These are phyloP conservation scores for Candida insectorum DNA, from an alignment of 805 yeast genomes.

Conservation along the genomic window DNA sequence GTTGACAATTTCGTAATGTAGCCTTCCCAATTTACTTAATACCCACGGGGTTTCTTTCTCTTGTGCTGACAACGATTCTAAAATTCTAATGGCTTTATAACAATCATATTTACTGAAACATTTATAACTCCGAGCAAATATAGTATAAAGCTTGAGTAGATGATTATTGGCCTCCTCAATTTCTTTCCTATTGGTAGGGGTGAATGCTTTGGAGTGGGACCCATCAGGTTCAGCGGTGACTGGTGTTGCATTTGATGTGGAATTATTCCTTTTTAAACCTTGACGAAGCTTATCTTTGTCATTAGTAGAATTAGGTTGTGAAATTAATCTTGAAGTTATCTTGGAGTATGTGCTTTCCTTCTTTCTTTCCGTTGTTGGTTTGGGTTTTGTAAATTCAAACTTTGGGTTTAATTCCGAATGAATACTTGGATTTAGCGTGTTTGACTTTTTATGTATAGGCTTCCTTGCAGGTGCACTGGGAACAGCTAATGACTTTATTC, in stretches of 20 bases:
- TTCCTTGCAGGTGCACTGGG: slow-evolving; percentile 40
- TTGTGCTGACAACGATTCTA: slow-evolving; percentile 59
- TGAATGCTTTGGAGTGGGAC: not conserved
- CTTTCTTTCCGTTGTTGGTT: slow-evolving; percentile 19
- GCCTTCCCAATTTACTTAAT: slow-evolving; percentile 69
- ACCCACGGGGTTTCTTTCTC: slow-evolving; percentile 83
- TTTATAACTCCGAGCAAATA: slow-evolving; percentile 59
- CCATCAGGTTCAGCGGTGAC: slow-evolving; percentile 3
- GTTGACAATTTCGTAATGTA: slow-evolving; percentile 84
- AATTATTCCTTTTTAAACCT: slow-evolving; percentile 19
- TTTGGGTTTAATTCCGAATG: slow-evolving; percentile 4
- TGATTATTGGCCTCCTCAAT: slow-evolving; percentile 37
- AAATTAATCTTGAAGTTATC: slow-evolving; percentile 46
- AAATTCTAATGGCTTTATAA: slow-evolving; percentile 68
- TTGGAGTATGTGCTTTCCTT: slow-evolving; percentile 38
- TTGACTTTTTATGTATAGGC: slow-evolving; percentile 11
- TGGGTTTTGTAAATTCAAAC: slow-evolving; percentile 32
- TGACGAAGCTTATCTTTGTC: slow-evolving; percentile 10
- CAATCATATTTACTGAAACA: slow-evolving; percentile 69
- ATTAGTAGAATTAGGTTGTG: slow-evolving; percentile 29
- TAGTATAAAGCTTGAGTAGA: slow-evolving; percentile 45
- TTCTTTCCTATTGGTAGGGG: slow-evolving; percentile 15
- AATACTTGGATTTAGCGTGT: not conserved
- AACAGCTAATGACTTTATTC: slow-evolving; percentile 19
- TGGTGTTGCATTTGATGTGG: slow-evolving; percentile 13